phyloP scores from a whole-genome alignment of 768 basidiomycete genomes.

The Mycena pura region DNA sequence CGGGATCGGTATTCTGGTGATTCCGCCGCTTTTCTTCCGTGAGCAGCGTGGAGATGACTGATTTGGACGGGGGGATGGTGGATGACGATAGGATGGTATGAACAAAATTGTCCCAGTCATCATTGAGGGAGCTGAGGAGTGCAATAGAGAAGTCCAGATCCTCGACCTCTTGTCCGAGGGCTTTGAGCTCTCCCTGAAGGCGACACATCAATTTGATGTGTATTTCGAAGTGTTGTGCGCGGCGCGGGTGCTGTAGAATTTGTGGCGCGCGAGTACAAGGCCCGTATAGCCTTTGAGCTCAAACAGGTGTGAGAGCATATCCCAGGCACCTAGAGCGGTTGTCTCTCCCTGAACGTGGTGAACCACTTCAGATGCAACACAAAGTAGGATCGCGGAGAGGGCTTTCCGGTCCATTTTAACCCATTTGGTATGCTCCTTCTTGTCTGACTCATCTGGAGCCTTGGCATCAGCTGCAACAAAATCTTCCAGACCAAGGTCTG shows the following conservation, averaged over 20 bases:
- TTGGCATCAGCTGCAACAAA: background rate
- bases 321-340: background rate
- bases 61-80: background rate
- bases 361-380: background rate
- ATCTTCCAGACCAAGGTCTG: background rate
- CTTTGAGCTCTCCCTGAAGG: background rate
- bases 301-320: background rate
- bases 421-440: background rate
- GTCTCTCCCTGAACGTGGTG: background rate
- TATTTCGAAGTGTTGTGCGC: background rate
- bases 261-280: background rate
- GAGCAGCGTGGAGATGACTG: background rate
- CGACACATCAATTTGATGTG: conserved; percentile 2
- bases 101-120: background rate
- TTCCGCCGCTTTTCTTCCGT: background rate
- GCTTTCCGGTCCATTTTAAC: background rate
- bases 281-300: background rate
- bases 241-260: background rate
- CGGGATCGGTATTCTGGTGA: too few species aligned
- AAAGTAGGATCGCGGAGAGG: background rate
- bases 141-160: background rate
- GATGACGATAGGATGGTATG: background rate
- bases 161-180: background rate
- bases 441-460: background rate
- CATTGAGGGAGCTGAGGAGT: background rate